phyloP scores from a whole-genome alignment of 805 yeast species.

The Monosporozyma yasuniensis region DNA sequence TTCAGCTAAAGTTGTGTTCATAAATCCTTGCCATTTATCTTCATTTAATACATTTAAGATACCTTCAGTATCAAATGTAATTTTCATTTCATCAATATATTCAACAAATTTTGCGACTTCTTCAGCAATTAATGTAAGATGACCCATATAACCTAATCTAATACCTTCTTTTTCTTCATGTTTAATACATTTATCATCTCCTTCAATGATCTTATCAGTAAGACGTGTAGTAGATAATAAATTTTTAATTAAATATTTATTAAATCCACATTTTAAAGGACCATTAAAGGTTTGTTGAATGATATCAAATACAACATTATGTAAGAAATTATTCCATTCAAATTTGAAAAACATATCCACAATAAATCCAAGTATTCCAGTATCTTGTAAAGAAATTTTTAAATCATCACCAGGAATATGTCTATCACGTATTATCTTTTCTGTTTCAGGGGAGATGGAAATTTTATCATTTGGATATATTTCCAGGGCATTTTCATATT shows the following conservation, averaged over 20 bases:
- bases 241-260: slow-evolving; percentile 52
- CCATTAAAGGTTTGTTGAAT: slow-evolving; percentile 77
- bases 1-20: slow-evolving; percentile 70
- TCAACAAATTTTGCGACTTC: slow-evolving; percentile 82
- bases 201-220: slow-evolving; percentile 53
- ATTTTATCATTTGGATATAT: slow-evolving; percentile 14
- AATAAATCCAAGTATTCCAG: slow-evolving; percentile 48
- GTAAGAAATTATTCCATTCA: slow-evolving; percentile 79
- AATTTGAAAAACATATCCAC: slow-evolving; percentile 56
- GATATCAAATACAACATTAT: slow-evolving; percentile 75
- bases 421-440: slow-evolving; percentile 31
- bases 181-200: slow-evolving; percentile 49
- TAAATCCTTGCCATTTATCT: slow-evolving; percentile 66
- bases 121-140: slow-evolving; percentile 82
- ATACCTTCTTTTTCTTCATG: slow-evolving; percentile 54
- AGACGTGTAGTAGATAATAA: slow-evolving; percentile 50
- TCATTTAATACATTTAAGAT: slow-evolving; percentile 21
- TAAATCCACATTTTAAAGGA: slow-evolving; percentile 57
- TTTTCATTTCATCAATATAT: slow-evolving; percentile 34
- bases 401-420: slow-evolving; percentile 65
- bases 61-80: slow-evolving; percentile 19
- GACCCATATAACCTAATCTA: slow-evolving; percentile 94
- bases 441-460: slow-evolving; percentile 24
- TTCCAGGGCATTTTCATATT: slow-evolving; percentile 5
- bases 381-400: slow-evolving; percentile 58